Base-by-base conservation (phyloP, 345 rosid genomes). In the Linum lewisii region DNA sequence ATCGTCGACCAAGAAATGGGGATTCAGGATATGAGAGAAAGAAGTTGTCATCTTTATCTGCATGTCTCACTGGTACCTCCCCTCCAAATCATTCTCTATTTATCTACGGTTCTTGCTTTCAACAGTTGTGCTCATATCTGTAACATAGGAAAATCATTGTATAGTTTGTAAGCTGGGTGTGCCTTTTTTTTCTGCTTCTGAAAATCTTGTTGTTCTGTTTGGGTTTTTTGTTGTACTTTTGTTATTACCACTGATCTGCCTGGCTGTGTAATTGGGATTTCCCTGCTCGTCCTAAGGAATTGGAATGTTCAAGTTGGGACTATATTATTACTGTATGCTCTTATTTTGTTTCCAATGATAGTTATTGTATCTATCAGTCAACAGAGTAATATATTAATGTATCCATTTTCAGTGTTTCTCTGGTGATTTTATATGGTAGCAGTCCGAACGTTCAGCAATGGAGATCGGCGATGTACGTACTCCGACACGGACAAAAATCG, bases 1-100 rank as follows among this genome's bases (percentile, higher is more conserved):
- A 65, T 76, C 73, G 65, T 76, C 73, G 16, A 70, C 76, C 19
- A 93, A 85, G 78, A 85, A 78, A 79, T 93, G 99, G 99, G 99
- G 99, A 57, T 90, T 94, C 73, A 85, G 84, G 73, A 75, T 78
- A 71, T 94, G 79, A 85, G 49, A 57, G 47, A 3, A 4, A 42
- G 2, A 16, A 11, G 1, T 16, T 42, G 47, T 42, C 18, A 11
- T 42, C 16, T 42, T 1, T 9, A 42, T 42, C 47, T 42, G 2
- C 14, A 11, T 16, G 18, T 13, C 45, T 38, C 45, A n/a, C n/a
- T n/a, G n/a, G n/a, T n/a, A n/a, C 45, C 45, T 38, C 45, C 45
- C 45, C 10, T 8, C 45, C 45, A 38, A 13, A 9, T 8, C 11
- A 59, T 44, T 7, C 34, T 5, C 51, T 55, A 67, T 71, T 73